A percentile compares a stretch with the other conserved stretches of the same genome.
Conservation (phyloP, 768 basidiomycete species). For the Pisolithus orientalis region DNA sequence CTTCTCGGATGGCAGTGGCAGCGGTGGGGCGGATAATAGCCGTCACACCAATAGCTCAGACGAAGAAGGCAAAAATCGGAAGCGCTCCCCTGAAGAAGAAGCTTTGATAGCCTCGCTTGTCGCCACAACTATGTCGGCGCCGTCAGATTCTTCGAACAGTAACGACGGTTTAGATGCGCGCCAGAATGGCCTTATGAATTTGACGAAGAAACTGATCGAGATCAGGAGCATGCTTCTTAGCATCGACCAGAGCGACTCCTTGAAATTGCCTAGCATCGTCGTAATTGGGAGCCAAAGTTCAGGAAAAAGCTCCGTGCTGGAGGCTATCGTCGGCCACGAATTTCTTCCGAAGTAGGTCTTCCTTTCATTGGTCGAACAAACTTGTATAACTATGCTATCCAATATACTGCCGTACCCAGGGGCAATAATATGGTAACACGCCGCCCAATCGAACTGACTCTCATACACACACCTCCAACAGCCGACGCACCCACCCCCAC, state of each 20-base stretch:
- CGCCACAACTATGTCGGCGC: constrained; percentile 73
- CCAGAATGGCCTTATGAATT: constrained; percentile 84
- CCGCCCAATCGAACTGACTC: constrained; percentile 94
- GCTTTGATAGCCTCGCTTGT: constrained; percentile 68
- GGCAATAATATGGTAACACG: constrained; percentile 99
- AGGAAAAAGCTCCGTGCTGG: constrained; percentile 95
- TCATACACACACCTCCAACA: constrained; percentile 77
- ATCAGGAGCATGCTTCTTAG: constrained; percentile 91
- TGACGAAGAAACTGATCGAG: constrained; percentile 93
- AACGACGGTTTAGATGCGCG: constrained; percentile 36
- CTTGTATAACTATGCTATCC: not conserved
- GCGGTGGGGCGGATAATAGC: constrained; percentile 15
- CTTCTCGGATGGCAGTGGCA: constrained; percentile 32
- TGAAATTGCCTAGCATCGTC: constrained; percentile 95
- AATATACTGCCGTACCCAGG: constrained; percentile 35
- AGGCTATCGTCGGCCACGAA: constrained; percentile 96
- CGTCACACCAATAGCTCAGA: constrained; percentile 20
- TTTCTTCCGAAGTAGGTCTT: constrained; percentile 90
- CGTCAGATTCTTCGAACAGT: constrained; percentile 44
- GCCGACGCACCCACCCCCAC: constrained; percentile 45
- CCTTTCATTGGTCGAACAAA: not conserved
- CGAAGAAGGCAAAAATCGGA: constrained; percentile 30
- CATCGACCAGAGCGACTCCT: constrained; percentile 91
- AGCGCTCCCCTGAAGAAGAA: constrained; percentile 46
- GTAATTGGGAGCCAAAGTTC: constrained; percentile 98